phyloP scores from a whole-genome alignment of 78 protist species.

The Parvularia atlantis region DNA sequence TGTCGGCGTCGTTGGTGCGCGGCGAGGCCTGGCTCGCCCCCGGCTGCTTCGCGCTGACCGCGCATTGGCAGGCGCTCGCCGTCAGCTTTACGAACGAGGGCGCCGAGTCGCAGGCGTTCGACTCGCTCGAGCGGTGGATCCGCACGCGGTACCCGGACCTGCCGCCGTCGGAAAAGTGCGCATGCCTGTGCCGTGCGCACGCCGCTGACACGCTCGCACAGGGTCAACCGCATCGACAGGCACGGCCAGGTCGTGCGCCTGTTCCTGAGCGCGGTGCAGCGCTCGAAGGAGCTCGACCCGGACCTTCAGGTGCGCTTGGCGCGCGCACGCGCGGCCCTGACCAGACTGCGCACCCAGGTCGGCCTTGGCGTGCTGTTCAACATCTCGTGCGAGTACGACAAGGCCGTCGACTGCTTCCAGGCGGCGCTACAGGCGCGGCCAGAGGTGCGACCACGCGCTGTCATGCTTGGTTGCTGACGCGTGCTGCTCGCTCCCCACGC shows the following conservation, averaged over 20 bases:
- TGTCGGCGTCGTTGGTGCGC: conserved; percentile 36
- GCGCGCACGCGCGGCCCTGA: no score
- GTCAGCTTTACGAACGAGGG: conserved; percentile 64
- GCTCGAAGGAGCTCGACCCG: conserved; percentile 11
- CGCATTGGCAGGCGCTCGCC: conserved; percentile 39
- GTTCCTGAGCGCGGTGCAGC: conserved; percentile 46
- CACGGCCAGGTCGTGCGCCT: conserved; percentile 18
- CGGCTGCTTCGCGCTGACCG: no score
- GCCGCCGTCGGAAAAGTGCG: background rate
- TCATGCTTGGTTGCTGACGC: background rate
- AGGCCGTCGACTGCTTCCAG: conserved; percentile 68
- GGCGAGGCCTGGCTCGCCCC: no score
- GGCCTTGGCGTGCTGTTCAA: conserved; percentile 70
- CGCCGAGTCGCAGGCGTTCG: conserved; percentile 36
- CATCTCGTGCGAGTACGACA: conserved; percentile 59
- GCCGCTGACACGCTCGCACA: no score
- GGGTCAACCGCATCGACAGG: background rate
- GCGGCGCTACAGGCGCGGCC: conserved; percentile 37
- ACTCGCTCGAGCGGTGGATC: conserved; percentile 53
- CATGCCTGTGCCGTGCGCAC: background rate
- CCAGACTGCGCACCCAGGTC: no score
- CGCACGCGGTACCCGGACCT: conserved; percentile 25
- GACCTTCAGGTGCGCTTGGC: no score
- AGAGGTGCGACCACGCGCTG: background rate
- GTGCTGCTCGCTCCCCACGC: background rate